phyloP scores from a whole-genome alignment of 2,329 filamentous ascomycete species.

The Hypoxylon sp. region DNA sequence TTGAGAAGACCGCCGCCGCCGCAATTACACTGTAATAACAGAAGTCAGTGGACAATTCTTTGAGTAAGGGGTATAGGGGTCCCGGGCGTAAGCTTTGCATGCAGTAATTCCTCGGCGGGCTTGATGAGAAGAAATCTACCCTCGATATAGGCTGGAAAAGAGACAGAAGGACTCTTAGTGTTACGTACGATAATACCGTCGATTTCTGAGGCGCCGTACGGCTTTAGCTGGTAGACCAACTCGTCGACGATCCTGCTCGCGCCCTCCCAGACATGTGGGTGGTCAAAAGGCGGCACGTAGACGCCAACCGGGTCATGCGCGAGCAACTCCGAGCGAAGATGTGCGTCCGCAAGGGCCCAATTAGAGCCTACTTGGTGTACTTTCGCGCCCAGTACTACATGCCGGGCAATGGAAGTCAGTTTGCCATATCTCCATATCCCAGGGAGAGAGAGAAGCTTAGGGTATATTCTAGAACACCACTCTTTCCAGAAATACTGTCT shows the following conservation, averaged over 20 bases:
- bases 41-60: background rate
- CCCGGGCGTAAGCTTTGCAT: background rate
- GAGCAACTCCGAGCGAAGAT: constrained; percentile 73
- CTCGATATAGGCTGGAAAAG: background rate
- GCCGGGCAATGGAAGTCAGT: background rate
- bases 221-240: constrained; percentile 58
- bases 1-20: constrained; percentile 86
- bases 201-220: constrained; percentile 58
- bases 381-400: constrained; percentile 71
- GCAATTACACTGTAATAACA: constrained; percentile 70
- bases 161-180: background rate
- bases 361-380: constrained; percentile 78
- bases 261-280: constrained; percentile 77
- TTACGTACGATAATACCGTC: constrained; percentile 72
- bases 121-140: background rate
- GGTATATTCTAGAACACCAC: background rate
- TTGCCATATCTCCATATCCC: background rate
- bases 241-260: constrained; percentile 71
- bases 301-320: constrained; percentile 63
- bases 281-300: constrained; percentile 80
- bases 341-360: constrained; percentile 78
- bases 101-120: background rate
- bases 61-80: background rate
- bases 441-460: background rate
- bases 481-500: background rate